These are phyloP conservation scores for Selaginella tamariscina DNA, from an alignment of 75 land plant species.

Conservation along the genomic window DNA sequence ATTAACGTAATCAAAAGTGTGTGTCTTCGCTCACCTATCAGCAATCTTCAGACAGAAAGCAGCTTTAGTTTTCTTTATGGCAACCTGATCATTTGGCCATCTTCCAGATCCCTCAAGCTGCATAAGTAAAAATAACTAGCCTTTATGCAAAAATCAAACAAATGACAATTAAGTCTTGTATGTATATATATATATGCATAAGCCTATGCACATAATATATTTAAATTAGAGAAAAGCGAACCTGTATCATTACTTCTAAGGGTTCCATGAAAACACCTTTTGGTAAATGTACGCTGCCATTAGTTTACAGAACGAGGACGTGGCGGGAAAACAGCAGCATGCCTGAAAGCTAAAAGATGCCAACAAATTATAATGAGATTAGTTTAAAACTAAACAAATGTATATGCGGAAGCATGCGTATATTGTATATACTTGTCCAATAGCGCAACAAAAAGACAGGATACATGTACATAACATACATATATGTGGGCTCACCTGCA, in stretches of 20 bases:
- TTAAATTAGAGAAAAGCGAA: slow-evolving; percentile 15
- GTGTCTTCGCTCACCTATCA: slow-evolving; percentile 40
- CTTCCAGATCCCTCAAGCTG: slow-evolving; percentile 94
- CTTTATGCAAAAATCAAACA: slow-evolving; percentile 2
- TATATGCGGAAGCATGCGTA: no score
- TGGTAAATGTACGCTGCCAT: slow-evolving; percentile 23
- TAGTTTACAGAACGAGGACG: slow-evolving; percentile 56
- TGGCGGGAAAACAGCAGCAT: slow-evolving; percentile 69
- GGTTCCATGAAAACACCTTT: slow-evolving; percentile 38
- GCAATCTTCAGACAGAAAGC: slow-evolving; percentile 84
- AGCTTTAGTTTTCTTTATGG: slow-evolving; percentile 67
- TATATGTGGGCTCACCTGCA: slow-evolving; percentile 38
- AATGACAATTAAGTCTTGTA: not conserved
- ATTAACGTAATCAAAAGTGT: not conserved
- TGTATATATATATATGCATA: no score
- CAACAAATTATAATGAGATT: not conserved
- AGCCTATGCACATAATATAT: no score
- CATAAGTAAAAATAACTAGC: slow-evolving; percentile 11
- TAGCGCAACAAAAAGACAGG: not conserved
- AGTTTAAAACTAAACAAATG: not conserved
- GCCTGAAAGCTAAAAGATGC: slow-evolving; percentile 56
- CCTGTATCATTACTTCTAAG: slow-evolving; percentile 84
- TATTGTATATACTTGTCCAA: no score
- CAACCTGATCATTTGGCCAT: slow-evolving; percentile 69
- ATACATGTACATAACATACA: not conserved